Base-by-base conservation (phyloP, 2,329 filamentous ascomycete genomes). In the Clonostachys solani region DNA sequence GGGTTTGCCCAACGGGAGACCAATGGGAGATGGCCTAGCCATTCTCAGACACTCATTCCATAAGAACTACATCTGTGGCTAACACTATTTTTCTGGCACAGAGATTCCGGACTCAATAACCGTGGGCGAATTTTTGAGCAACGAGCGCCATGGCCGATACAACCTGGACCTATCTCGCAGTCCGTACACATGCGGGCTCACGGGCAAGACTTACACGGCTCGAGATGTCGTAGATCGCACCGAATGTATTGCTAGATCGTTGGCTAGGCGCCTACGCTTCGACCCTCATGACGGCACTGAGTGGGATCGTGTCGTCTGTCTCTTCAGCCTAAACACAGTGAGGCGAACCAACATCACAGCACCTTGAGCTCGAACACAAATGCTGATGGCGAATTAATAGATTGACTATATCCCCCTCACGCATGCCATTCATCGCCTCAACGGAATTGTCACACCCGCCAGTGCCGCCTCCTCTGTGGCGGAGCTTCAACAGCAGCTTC, bases 321-420 rank as follows among this genome's bases (percentile, higher is more conserved):
- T 92, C 29, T 95, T 89, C 67, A 84, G 85, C n/a, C 66, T 91
- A 49, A 95, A 95, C 61, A 89, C 88, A 33, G 86, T 89, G n/a
- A n/a, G n/a, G n/a, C n/a, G n/a, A n/a, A n/a, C n/a, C n/a, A n/a
- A n/a, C n/a, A n/a, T n/a, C n/a, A n/a, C n/a, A n/a, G n/a, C n/a
- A n/a, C n/a, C n/a, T n/a, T n/a, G n/a, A n/a, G n/a, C n/a, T n/a
- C n/a, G n/a, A n/a, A n/a, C n/a, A 78, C 79, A 13, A 89, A 90
- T 64, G 87, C 19, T 33, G 17, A 44, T 16, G 33, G 33, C 8
- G 33, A 15, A 23, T 10, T 35, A n/a, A 81, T 48, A 89, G 80
- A 82, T 94, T 52, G 88, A 94, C 65, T 89, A 86, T 45, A 68
- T 91, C 50, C 81, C 87, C 5, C 66, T 90, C 33, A 80, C 80